Evolutionary conservation across 1,284 basidiomycete genomes (phyloP).

Genomic region (Ustilago shanxiensis): DNA sequence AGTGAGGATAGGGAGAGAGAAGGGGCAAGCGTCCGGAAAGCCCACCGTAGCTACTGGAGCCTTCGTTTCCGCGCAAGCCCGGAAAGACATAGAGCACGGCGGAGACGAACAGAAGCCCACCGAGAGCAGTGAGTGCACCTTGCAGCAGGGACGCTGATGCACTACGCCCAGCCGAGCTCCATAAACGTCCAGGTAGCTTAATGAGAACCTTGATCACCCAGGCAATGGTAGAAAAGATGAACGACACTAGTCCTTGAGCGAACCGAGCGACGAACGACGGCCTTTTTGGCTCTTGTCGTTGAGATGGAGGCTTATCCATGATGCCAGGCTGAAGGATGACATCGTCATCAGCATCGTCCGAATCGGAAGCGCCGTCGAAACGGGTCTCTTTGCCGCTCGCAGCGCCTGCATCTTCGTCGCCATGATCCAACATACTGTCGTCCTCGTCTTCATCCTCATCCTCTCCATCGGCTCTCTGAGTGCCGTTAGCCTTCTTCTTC

Average conservation of each 20-base stretch:
- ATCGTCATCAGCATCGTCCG: slow-evolving; percentile 1
- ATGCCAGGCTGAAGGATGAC: not conserved
- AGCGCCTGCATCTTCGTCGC: slow-evolving; percentile 28
- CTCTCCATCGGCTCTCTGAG: not conserved
- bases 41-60: not conserved
- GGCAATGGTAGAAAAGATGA: not conserved
- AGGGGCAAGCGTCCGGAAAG: not conserved
- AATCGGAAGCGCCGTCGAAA: slow-evolving; percentile 33
- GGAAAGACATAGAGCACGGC: not conserved
- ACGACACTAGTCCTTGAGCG: not conserved
- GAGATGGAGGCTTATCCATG: slow-evolving; percentile 3
- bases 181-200: slow-evolving; percentile 2
- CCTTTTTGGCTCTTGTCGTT: not conserved
- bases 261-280: not conserved
- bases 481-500: slow-evolving; percentile 19
- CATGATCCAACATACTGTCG: slow-evolving; percentile 11
- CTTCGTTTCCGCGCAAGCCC: not conserved
- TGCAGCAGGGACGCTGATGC: not conserved
- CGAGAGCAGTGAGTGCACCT: not conserved
- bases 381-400: slow-evolving; percentile 50
- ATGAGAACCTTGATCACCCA: not conserved
- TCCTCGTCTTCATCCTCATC: slow-evolving; percentile 15
- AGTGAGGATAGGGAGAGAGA: not conserved
- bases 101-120: slow-evolving; percentile 1
- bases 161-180: slow-evolving; percentile 2